Base-by-base conservation (phyloP, 1,139 yeast species). In the Maudiozyma humilis region DNA sequence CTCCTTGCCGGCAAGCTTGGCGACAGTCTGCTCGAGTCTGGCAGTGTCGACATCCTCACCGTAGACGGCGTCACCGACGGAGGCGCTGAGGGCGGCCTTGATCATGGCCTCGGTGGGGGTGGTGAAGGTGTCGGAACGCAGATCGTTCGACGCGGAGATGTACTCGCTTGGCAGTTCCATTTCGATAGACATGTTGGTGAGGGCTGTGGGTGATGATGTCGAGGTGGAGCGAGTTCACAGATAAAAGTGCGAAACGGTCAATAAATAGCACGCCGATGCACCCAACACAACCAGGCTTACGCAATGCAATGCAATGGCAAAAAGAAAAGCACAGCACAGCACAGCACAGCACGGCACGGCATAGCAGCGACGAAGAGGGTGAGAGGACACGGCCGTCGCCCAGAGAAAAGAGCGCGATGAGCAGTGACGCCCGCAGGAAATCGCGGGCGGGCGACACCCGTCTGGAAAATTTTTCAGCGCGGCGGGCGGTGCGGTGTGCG, bases 121-220 rank as follows among this genome's bases (percentile, higher is more conserved):
- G 12, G 96, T 89, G 75, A 89, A 88, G 2, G 96, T 89, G 62
- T 89, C 97, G 61, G 91, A 79, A 63, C 91, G 75, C 62, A 83
- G 79, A 57, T 78, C 84, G 56, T 77, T 77, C 23, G 63, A 45
- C 7, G 72, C 68, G 33, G 65, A 51, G 14, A 51, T 50, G 50
- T 68, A 68, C 32, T 61, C 53, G 40, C 57, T 54, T 29, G 62
- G 62, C 44, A 56, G 43, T 38, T 55, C 56, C 39, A 46, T 46
- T 23, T 53, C 56, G 43, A 36, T 16, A 16, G 39, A 36, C 39
- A 36, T 36, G 20, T 10, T 20, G 10, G 33, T 31, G 16, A 15
- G 2, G 10, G n/a, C 16, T 15, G 10, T 31, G 7, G n/a, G n/a
- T n/a, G n/a, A n/a, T n/a, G n/a, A n/a, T n/a, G n/a, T n/a, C n/a